Evolutionary conservation across 73 alveolate genomes (phyloP), one percentile per base, ranked within the genome.

Genomic region (Symbiodinium pilosum): DNA sequence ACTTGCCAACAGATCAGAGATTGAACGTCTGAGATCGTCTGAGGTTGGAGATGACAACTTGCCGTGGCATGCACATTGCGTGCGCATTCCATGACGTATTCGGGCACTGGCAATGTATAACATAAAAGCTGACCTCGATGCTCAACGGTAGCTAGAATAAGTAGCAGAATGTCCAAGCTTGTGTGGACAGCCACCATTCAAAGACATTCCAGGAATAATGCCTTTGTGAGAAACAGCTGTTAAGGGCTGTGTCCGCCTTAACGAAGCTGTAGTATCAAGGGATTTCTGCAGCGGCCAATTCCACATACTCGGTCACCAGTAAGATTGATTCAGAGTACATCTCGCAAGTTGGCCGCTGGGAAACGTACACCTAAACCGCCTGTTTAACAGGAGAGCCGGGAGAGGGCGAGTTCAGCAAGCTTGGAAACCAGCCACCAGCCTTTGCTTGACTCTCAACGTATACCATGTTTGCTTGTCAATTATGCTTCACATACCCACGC

Each of bases 221-320:
- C 81, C 81, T 64, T 64, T 64, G 81, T 24, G 81, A 64, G 81
- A 64, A 64, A 64, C 81, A 64, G 81, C 81, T 64, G 81, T 38
- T 38, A 64, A 64, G 81, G 81, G 81, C 81, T 64, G 32, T 64
- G 81, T 64, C 39, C 81, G 81, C 81, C 81, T 64, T 64, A 38
- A 28, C 81, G 59, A 28, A 64, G 81, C 81, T 64, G 81, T 64
- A 28, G 16, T n/a, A 64, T 64, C 81, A 64, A 64, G 81, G 81
- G 59, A 47, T 47, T 47, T 14, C 59, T 47, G 59, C 21, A 47
- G 59, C 59, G 14, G 59, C 59, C 59, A 47, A 47, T 47, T 47
- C 59, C 59, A 14, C 59, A n/a, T n/a, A n/a, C n/a, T n/a, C n/a
- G n/a, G n/a, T n/a, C n/a, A n/a, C n/a, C n/a, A n/a, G n/a, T n/a